Conservation (phyloP, 768 basidiomycete species). For the Xanthoconium purpureum region DNA sequence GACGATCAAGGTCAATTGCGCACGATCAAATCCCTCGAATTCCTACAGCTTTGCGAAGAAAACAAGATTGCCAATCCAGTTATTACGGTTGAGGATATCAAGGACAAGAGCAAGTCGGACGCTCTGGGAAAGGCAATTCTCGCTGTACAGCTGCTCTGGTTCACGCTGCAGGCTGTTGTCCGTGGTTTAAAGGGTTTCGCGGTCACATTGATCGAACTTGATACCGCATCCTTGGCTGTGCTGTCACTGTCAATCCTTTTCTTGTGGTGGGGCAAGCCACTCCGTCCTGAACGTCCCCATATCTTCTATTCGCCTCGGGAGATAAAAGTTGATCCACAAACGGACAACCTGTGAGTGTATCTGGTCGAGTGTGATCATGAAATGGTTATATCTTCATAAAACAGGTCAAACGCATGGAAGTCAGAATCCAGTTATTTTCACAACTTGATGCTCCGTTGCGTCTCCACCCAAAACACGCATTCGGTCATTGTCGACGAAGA, state of each 20-base stretch:
- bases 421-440: too few relatives aligned
- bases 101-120: neutral
- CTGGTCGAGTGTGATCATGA: too few relatives aligned
- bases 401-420: too few relatives aligned
- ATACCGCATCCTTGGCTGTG: neutral
- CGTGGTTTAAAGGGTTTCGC: neutral
- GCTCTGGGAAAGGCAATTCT: neutral
- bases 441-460: too few relatives aligned
- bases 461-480: too few relatives aligned
- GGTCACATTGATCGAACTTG: constrained; percentile 2
- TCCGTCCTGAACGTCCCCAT: neutral
- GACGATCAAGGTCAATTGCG: too few relatives aligned
- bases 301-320: neutral
- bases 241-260: neutral
- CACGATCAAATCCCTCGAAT: too few relatives aligned
- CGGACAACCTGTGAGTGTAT: neutral
- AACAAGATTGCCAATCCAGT: too few relatives aligned
- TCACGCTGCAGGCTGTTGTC: neutral
- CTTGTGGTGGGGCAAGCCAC: constrained; percentile 4
- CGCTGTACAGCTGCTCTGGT: neutral
- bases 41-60: too few relatives aligned
- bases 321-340: too few relatives aligned
- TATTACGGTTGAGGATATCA: neutral
- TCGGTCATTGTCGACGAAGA: too few relatives aligned
- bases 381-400: too few relatives aligned